A percentile compares a stretch with the other conserved stretches of the same genome.
Evolutionary conservation across 2,329 filamentous ascomycete genomes (phyloP).

Genomic region (Pseudogymnoascus sp.): DNA sequence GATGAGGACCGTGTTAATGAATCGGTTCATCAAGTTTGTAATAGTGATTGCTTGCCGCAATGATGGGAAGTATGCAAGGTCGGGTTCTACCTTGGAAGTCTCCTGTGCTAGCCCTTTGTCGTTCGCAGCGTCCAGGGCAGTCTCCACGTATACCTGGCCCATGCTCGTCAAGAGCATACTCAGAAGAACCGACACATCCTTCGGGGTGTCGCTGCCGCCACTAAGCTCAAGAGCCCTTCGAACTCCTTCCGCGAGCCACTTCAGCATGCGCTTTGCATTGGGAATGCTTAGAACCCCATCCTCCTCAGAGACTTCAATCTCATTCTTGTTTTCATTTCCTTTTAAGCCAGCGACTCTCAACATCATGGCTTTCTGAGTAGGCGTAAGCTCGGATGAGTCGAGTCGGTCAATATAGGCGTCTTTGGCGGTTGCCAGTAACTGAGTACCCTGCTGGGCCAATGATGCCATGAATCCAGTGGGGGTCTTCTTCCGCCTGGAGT

Average conservation of each 20-base stretch:
- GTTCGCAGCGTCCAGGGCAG: slow-evolving; percentile 58
- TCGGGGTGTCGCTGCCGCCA: slow-evolving; percentile 79
- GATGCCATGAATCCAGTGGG: slow-evolving; percentile 90
- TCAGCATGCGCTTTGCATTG: slow-evolving; percentile 97
- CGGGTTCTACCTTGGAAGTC: slow-evolving; percentile 72
- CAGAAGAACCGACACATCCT: slow-evolving; percentile 80
- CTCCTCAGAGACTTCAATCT: slow-evolving; percentile 84
- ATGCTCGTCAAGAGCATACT: slow-evolving; percentile 78
- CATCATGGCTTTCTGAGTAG: slow-evolving; percentile 84
- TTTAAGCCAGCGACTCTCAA: slow-evolving; percentile 77
- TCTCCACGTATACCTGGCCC: slow-evolving; percentile 72
- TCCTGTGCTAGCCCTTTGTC: slow-evolving; percentile 73
- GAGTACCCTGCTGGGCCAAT: slow-evolving; percentile 80
- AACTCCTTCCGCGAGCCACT: slow-evolving; percentile 93
- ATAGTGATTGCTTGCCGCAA: slow-evolving; percentile 80
- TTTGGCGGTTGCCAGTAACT: slow-evolving; percentile 78
- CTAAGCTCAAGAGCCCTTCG: slow-evolving; percentile 87
- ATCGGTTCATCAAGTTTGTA: slow-evolving; percentile 86
- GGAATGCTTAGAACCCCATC: slow-evolving; percentile 75
- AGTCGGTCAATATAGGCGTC: slow-evolving; percentile 86
- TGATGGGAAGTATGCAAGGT: slow-evolving; percentile 72
- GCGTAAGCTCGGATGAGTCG: slow-evolving; percentile 79
- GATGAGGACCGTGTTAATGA: slow-evolving; percentile 82
- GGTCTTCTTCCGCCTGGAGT: slow-evolving; percentile 78
- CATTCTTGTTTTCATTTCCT: slow-evolving; percentile 68